A percentile compares a stretch with the other conserved stretches of the same genome.
These are phyloP conservation scores for Rhodotorula sp. DNA, from an alignment of 1,284 basidiomycete species.

Conservation along the genomic window DNA sequence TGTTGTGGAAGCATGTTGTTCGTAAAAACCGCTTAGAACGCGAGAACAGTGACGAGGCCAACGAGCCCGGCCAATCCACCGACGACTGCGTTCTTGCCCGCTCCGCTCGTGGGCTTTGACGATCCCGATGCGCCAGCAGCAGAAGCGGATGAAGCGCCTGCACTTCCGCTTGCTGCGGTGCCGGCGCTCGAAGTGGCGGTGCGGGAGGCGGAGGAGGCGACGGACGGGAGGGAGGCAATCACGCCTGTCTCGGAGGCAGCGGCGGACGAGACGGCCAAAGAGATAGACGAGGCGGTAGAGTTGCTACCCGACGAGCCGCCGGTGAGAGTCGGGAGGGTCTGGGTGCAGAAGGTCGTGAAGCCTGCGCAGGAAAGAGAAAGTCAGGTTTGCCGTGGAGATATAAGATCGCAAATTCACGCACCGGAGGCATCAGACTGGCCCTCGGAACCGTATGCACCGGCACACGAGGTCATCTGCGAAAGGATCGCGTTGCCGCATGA, in stretches of 20 bases:
- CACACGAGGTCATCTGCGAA: slow-evolving; percentile 11
- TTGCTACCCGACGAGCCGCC: background rate
- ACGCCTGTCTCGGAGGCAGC: background rate
- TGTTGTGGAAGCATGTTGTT: background rate
- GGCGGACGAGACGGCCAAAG: background rate
- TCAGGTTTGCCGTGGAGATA: background rate
- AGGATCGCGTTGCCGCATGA: slow-evolving; percentile 3
- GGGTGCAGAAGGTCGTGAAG: slow-evolving; percentile 16
- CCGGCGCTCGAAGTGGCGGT: background rate
- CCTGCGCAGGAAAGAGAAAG: background rate
- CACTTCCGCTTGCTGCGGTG: background rate
- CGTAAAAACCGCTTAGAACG: background rate
- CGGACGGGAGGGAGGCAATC: background rate
- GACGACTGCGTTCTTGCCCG: background rate
- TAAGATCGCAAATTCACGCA: background rate
- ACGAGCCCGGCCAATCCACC: background rate
- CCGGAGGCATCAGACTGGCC: background rate
- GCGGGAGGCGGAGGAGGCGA: background rate
- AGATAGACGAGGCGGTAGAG: background rate
- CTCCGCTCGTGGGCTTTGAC: background rate
- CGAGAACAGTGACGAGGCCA: background rate
- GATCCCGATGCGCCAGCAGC: background rate
- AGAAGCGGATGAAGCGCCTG: background rate
- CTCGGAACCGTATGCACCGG: slow-evolving; percentile 2
- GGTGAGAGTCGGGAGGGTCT: slow-evolving; percentile 12